A percentile compares a stretch with the other conserved stretches of the same genome.
These are phyloP conservation scores for Liquidambar formosana DNA, from an alignment of 164 flowering plant genomes.

Conservation along the genomic window DNA sequence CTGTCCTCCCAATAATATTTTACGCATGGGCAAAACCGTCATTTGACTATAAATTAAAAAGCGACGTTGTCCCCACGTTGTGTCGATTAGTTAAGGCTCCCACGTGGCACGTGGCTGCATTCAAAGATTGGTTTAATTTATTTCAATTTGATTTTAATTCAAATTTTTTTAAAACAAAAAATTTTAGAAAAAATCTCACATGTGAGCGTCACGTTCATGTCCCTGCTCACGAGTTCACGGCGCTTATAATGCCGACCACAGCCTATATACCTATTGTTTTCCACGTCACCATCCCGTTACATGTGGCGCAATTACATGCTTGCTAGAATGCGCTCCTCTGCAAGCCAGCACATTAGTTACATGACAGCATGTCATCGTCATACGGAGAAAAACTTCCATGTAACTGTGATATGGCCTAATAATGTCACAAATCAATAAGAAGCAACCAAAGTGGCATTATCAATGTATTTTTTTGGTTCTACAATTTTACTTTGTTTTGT, in stretches of 20 bases:
- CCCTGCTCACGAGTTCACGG: slow-evolving; percentile 21
- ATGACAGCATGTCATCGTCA: too few relatives aligned
- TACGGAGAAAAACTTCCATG: too few relatives aligned
- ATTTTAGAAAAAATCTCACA: slow-evolving; percentile 10
- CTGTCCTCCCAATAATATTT: background rate
- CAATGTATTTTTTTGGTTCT: too few relatives aligned
- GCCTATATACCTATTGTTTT: background rate
- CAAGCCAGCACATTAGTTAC: too few relatives aligned
- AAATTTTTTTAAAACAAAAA: background rate
- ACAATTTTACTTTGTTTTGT: too few relatives aligned
- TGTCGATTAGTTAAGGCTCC: slow-evolving; percentile 6
- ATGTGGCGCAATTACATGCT: slow-evolving; percentile 1
- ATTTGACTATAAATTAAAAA: background rate
- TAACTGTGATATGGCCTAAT: too few relatives aligned
- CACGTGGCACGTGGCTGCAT: slow-evolving; percentile 25
- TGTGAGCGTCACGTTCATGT: slow-evolving; percentile 16
- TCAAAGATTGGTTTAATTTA: background rate
- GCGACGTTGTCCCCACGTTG: slow-evolving; percentile 6
- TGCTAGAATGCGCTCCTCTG: too few relatives aligned
- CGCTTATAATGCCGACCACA: slow-evolving; percentile 11
- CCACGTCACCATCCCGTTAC: slow-evolving; percentile 20
- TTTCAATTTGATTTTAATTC: background rate
- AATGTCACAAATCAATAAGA: too few relatives aligned
- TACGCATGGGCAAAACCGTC: background rate
- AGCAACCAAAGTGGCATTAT: too few relatives aligned